Evolutionary conservation across 1,139 yeast genomes (phyloP).

Genomic region (Sugiyamaella pinicola): DNA sequence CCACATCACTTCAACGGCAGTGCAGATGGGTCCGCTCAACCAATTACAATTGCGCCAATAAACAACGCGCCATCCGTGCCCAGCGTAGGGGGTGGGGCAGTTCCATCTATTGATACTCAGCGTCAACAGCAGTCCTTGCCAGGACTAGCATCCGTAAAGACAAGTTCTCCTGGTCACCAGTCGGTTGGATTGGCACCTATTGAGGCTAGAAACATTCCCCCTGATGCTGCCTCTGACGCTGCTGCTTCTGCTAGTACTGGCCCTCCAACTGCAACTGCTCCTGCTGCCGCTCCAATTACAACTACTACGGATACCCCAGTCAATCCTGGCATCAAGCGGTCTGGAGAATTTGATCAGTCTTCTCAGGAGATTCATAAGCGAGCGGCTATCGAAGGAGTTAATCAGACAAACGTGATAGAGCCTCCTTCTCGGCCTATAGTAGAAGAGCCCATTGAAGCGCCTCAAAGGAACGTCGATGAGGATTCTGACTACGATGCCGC

Average conservation of each 20-base stretch:
- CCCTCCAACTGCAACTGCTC: background rate
- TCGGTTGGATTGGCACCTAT: conserved; percentile 14
- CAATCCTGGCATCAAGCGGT: conserved; percentile 17
- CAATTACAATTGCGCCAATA: background rate
- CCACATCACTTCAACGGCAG: conserved; percentile 13
- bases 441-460: conserved; percentile 55
- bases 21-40: background rate
- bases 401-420: too few relatives aligned
- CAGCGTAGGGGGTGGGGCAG: background rate
- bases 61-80: background rate
- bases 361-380: conserved; percentile 17
- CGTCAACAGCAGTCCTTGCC: conserved; percentile 18
- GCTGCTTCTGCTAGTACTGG: background rate
- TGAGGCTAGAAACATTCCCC: background rate
- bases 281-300: background rate
- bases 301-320: background rate
- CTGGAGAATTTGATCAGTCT: conserved; percentile 20
- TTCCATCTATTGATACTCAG: conserved; percentile 1
- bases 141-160: conserved; percentile 9
- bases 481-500: conserved; percentile 85
- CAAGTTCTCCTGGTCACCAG: conserved; percentile 10
- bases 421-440: background rate
- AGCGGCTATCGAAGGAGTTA: conserved; percentile 14
- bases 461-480: conserved; percentile 75
- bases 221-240: background rate